These are phyloP conservation scores for Malus hybrid DNA, from an alignment of 331 rosid species.

Conservation along the genomic window DNA sequence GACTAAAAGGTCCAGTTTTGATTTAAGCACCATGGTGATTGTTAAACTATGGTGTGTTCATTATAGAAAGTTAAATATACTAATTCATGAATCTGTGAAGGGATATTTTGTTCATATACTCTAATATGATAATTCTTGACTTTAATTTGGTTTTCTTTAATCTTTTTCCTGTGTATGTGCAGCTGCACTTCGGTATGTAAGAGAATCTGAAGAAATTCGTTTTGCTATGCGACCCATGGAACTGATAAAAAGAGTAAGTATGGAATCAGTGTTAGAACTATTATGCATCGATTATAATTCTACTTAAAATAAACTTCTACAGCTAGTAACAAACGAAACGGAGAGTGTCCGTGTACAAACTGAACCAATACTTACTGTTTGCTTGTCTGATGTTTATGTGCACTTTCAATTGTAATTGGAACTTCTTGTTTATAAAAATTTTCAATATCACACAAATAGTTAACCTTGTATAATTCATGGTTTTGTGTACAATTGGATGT, in stretches of 20 bases:
- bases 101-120: not conserved
- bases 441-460: not conserved
- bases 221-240: conserved; percentile 84
- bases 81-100: not conserved
- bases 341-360: not conserved
- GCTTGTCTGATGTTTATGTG: not conserved
- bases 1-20: too few species aligned
- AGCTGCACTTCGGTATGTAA: conserved; percentile 57
- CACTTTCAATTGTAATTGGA: not conserved
- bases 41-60: not conserved
- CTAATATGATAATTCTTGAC: conserved; percentile 2
- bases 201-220: conserved; percentile 80
- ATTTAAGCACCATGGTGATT: not conserved
- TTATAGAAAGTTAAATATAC: not conserved
- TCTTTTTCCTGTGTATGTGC: conserved; percentile 7
- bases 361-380: not conserved
- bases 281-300: not conserved
- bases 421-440: not conserved
- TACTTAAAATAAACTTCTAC: not conserved
- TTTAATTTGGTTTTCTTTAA: not conserved
- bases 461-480: not conserved
- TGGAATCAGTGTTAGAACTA: not conserved
- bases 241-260: conserved; percentile 83
- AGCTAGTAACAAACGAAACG: not conserved
- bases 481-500: not conserved